Base-by-base conservation (phyloP, 306 rosid species). In the Neltuma alba region DNA sequence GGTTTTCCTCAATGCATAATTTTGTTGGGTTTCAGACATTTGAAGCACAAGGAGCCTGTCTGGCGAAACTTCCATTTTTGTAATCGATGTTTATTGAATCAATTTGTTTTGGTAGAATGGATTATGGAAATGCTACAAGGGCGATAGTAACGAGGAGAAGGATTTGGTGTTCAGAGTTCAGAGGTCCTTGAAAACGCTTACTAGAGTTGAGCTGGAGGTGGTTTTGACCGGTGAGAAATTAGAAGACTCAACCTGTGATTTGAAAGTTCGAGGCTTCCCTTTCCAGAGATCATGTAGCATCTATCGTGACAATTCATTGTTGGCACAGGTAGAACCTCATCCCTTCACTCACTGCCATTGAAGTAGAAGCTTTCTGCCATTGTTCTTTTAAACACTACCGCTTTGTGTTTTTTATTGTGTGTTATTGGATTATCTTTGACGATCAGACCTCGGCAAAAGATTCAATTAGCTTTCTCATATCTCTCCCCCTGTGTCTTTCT, bases 41-140 rank as follows among this genome's bases (percentile, higher is more conserved):
- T 60, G 47, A 38, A 15, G 62, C 33, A 9, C 45, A 44, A 21
- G 27, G 13, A 27, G 15, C 8, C 15, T 20, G 45, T 20, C 20
- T 12, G 15, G 48, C 13, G 57, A 55, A 25, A 11, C 28, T 64
- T 76, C 9, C 38, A 10, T 50, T 2, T 3, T 47, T 54, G 11
- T 66, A 13, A 66, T n/a, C 47, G 52, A 15, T 10, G 9, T 79
- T 74, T 68, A 16, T 3, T 68, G 42, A 45, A 13, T 5, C 12
- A 23, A 16, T 47, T 13, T 61, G 61, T 76, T 72, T 83, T 79
- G 72, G 68, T 86, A 95, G 98, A 81, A 76, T 61, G 94, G 94
- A 33, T 78, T 61, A 76, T 95, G 99, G 99, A 83, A 85, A 79
- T 93, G 98, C 76, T 92, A 81, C 4, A 90, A 80, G 76, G 98